Conservation (phyloP, 148 eudicot genomes). For the Agrostemma githago region DNA sequence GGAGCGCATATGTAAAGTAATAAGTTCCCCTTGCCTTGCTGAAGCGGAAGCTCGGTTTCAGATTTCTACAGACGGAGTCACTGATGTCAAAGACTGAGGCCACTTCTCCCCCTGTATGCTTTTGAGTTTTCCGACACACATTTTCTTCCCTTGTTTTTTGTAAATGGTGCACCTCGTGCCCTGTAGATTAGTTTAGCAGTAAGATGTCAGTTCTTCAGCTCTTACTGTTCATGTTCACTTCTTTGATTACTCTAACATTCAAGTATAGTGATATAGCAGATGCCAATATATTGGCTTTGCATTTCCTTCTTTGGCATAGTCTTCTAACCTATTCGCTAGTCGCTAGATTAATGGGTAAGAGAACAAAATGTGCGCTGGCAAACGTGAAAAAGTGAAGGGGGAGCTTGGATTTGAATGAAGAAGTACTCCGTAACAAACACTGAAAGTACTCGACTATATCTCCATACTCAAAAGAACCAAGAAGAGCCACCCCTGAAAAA, state of each 20-base stretch:
- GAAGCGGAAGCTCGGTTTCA: constrained; percentile 97
- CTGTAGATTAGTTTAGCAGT: constrained; percentile 12
- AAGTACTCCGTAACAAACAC: too few species aligned
- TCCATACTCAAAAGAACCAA: too few species aligned
- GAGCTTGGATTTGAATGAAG: too few species aligned
- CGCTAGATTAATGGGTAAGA: too few species aligned
- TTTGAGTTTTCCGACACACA: neutral
- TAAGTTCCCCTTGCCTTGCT: constrained; percentile 92
- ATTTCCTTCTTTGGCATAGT: neutral
- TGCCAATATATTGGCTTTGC: neutral
- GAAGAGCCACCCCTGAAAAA: too few species aligned
- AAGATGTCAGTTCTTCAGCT: constrained; percentile 19
- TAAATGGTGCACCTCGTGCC: constrained; percentile 16
- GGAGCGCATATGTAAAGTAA: constrained; percentile 91
- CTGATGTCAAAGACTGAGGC: constrained; percentile 77
- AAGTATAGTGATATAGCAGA: neutral
- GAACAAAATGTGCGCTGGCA: too few species aligned
- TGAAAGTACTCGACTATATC: too few species aligned
- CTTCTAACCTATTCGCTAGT: neutral
- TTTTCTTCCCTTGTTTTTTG: neutral
- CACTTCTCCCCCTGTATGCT: neutral
- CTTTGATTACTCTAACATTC: neutral
- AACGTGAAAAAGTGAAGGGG: too few species aligned
- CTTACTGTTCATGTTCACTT: neutral
- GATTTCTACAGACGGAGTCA: constrained; percentile 70